These are phyloP conservation scores for Dipteronia dyeriana DNA, from an alignment of 345 rosid genomes.

Conservation along the genomic window DNA sequence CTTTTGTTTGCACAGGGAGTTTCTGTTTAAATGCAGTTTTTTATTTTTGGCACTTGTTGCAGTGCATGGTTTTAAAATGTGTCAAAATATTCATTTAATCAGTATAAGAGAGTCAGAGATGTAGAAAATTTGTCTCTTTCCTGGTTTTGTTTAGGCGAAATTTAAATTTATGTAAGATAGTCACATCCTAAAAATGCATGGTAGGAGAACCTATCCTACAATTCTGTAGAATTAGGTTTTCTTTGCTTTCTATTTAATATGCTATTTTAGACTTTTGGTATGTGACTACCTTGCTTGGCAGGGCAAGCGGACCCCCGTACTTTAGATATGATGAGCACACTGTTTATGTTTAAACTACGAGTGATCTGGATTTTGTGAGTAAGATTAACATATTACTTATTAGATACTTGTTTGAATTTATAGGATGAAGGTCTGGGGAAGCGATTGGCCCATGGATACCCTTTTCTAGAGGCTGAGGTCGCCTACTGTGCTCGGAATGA, in stretches of 20 bases:
- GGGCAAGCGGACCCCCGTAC: no score
- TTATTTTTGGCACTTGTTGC: background rate
- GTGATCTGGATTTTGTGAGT: background rate
- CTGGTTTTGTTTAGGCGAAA: background rate
- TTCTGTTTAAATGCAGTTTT: background rate
- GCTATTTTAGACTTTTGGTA: no score
- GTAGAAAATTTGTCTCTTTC: background rate
- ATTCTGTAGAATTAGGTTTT: background rate
- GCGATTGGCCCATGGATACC: conserved; percentile 90
- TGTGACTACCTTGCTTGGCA: no score
- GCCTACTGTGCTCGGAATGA: conserved; percentile 90
- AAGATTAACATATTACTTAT: background rate
- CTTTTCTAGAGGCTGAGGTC: conserved; percentile 58
- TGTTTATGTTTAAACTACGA: background rate
- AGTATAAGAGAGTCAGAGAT: background rate
- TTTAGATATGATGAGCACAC: background rate
- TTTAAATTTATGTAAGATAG: background rate
- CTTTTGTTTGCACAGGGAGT: background rate
- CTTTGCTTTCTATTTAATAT: no score
- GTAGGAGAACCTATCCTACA: background rate
- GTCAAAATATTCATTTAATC: background rate
- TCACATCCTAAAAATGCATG: background rate
- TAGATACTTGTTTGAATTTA: conserved; percentile 2
- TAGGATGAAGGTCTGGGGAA: conserved; percentile 91
- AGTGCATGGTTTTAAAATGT: background rate